These are phyloP conservation scores for Rhododendron griersonianum DNA, from an alignment of 148 eudicot genomes.

Conservation along the genomic window DNA sequence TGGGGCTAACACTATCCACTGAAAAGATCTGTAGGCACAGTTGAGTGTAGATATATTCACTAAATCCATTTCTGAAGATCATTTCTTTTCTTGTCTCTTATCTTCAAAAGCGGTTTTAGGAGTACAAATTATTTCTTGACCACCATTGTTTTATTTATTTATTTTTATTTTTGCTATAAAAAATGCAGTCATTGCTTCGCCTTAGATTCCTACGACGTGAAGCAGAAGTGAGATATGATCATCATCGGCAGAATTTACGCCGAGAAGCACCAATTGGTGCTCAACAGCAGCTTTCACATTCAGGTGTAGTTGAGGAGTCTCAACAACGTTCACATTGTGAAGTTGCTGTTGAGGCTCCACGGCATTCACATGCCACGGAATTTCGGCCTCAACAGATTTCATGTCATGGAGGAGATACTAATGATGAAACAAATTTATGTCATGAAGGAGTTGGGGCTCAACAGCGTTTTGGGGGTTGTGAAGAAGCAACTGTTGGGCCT, in stretches of 20 bases:
- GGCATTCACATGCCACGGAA: not conserved
- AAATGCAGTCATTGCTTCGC: constrained; percentile 48
- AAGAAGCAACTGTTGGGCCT: not conserved
- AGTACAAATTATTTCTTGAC: not conserved
- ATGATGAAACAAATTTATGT: not conserved
- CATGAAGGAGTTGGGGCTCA: not conserved
- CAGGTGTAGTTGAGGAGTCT: not conserved
- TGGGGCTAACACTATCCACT: no score
- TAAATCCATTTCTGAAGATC: not conserved
- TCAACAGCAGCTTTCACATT: constrained; percentile 3
- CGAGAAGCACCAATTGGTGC: not conserved
- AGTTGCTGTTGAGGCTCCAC: constrained; percentile 11
- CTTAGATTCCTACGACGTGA: constrained; percentile 38
- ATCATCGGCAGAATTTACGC: not conserved
- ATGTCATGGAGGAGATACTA: not conserved
- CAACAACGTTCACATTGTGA: not conserved
- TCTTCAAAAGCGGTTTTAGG: not conserved
- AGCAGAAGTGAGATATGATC: constrained; percentile 13
- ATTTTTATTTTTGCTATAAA: not conserved
- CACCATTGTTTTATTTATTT: not conserved
- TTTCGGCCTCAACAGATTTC: not conserved
- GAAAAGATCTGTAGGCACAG: no score
- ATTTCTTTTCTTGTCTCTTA: not conserved
- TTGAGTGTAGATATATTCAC: no score
- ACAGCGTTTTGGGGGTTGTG: not conserved